Percentiles rank a stretch among this genome's conserved stretches.
phyloP scores from a whole-genome alignment of 257 asterid genomes.

The Nicotiana otophora region DNA sequence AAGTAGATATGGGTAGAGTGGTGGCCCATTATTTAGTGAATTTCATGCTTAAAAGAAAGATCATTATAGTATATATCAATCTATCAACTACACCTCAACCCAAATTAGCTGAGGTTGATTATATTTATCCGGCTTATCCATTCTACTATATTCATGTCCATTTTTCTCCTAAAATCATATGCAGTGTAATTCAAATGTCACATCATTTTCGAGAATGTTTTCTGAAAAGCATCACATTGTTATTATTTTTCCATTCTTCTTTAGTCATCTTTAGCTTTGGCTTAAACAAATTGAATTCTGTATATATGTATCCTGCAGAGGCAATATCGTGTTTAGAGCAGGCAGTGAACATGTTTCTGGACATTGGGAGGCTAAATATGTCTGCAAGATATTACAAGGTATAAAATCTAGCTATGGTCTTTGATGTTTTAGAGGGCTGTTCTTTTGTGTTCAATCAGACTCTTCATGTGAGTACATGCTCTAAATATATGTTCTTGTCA shows the following conservation, averaged over 20 bases:
- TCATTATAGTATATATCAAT: not conserved
- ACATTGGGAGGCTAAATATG: constrained; percentile 92
- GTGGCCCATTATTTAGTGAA: not conserved
- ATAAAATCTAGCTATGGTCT: not conserved
- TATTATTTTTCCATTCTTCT: not conserved
- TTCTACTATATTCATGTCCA: not conserved
- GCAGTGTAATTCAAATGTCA: not conserved
- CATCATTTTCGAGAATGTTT: not conserved
- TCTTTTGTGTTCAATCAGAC: not conserved
- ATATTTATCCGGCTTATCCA: not conserved
- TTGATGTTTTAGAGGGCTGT: not conserved
- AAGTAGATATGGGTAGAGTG: not conserved
- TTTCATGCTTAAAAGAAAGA: not conserved
- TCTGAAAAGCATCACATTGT: not conserved
- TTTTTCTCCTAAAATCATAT: not conserved
- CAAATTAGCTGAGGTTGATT: not conserved
- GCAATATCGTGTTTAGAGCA: constrained; percentile 78
- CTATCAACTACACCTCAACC: not conserved
- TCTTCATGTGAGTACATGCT: not conserved
- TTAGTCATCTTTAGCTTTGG: not conserved
- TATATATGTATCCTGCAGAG: constrained; percentile 45
- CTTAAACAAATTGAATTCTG: not conserved
- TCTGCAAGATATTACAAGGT: constrained; percentile 97
- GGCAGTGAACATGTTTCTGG: constrained; percentile 74
- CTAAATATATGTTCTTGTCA: not conserved